Percentiles rank a stretch among this genome's conserved stretches.
These are phyloP conservation scores for Pseudonectria buxi DNA, from an alignment of 2,329 filamentous ascomycete genomes.

Conservation along the genomic window DNA sequence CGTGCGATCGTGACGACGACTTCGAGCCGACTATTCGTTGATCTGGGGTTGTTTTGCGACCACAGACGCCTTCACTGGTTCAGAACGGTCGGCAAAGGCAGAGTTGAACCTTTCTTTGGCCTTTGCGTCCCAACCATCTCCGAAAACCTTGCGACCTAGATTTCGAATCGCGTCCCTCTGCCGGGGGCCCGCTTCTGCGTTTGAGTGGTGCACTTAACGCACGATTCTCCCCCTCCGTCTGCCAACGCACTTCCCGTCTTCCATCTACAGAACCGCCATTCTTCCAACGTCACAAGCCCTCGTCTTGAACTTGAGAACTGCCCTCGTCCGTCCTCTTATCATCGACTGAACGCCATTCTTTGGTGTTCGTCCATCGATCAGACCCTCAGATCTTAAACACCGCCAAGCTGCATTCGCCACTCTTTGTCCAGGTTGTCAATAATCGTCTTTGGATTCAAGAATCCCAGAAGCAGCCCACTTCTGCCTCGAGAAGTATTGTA, in stretches of 20 bases:
- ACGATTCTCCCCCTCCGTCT: too few relatives aligned
- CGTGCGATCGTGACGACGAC: conserved; percentile 21
- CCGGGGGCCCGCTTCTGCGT: too few relatives aligned
- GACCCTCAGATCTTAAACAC: conserved; percentile 19
- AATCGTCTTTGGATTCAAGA: conserved; percentile 32
- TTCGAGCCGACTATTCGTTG: conserved; percentile 32
- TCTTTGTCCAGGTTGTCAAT: conserved; percentile 54
- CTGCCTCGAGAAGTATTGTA: conserved; percentile 18
- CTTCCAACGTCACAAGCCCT: too few relatives aligned
- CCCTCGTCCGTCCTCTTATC: neutral
- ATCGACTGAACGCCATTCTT: neutral
- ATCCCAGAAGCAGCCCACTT: conserved; percentile 10
- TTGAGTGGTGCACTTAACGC: too few relatives aligned
- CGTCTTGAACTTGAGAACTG: too few relatives aligned
- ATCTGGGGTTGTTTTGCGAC: conserved; percentile 26
- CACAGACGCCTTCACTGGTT: conserved; percentile 61
- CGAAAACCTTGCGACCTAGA: conserved; percentile 1
- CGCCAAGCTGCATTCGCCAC: conserved; percentile 66
- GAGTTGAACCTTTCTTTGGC: conserved; percentile 11
- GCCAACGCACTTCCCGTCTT: too few relatives aligned
- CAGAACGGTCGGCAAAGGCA: conserved; percentile 32
- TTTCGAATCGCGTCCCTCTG: neutral
- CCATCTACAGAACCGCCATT: too few relatives aligned
- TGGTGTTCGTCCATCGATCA: conserved; percentile 1
- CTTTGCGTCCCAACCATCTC: conserved; percentile 2